Conservation (phyloP, 1,284 basidiomycete species). For the Pseudozyma flocculosa region DNA sequence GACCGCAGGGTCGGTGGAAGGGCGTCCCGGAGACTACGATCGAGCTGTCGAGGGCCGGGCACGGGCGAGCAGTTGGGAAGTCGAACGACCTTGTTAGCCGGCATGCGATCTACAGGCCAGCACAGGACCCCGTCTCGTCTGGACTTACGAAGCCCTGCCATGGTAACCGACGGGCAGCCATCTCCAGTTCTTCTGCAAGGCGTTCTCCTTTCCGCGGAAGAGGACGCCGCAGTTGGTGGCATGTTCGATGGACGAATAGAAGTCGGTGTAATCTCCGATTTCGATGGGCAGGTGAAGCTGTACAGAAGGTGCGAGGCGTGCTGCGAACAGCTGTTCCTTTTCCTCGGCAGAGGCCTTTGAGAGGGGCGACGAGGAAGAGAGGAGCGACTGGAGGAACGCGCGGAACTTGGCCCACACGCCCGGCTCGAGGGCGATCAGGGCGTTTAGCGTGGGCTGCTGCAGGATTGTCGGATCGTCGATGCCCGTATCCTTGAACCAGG, state of each 20-base stretch:
- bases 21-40: constrained; percentile 23
- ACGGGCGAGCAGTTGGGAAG: no score
- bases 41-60: background rate
- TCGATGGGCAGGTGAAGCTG: constrained; percentile 28
- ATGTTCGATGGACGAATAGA: constrained; percentile 37
- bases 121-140: no score
- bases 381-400: constrained; percentile 13
- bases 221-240: constrained; percentile 24
- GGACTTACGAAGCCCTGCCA: constrained; percentile 24
- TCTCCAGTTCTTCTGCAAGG: constrained; percentile 20
- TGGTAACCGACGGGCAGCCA: constrained; percentile 43
- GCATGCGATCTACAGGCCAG: no score
- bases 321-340: constrained; percentile 3
- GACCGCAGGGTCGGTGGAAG: constrained; percentile 28
- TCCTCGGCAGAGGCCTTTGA: background rate
- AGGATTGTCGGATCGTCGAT: background rate
- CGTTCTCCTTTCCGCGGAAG: constrained; percentile 10
- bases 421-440: constrained; percentile 14
- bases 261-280: constrained; percentile 44
- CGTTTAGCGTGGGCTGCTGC: constrained; percentile 22
- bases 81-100: no score
- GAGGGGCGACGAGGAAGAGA: constrained; percentile 4
- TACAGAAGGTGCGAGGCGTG: background rate
- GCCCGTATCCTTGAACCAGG: background rate
- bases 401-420: constrained; percentile 13